phyloP scores from a whole-genome alignment of 2,329 filamentous ascomycete species.

The Metarhizium robertsii region DNA sequence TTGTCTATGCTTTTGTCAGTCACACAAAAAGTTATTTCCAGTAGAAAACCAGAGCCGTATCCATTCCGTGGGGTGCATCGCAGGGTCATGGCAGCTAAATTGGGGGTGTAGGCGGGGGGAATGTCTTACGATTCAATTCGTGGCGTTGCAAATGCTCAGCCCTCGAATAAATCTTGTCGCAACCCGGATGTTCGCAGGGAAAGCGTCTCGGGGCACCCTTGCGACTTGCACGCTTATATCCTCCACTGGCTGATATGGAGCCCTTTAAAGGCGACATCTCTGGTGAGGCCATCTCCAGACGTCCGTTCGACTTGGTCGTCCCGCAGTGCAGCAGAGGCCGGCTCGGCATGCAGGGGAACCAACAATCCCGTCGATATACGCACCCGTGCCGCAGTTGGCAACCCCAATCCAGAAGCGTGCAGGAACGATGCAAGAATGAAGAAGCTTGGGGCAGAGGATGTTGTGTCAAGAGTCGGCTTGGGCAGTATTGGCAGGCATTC shows the following conservation, averaged over 20 bases:
- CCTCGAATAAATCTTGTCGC: conserved; percentile 71
- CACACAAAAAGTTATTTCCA: too few species aligned
- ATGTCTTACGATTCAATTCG: conserved; percentile 65
- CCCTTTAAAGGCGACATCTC: conserved; percentile 6
- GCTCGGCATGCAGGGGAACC: background rate
- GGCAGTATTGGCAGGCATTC: background rate
- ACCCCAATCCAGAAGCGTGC: background rate
- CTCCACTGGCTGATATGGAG: conserved; percentile 6
- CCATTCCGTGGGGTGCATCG: background rate
- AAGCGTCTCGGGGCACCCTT: conserved; percentile 44
- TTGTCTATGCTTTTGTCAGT: conserved; percentile 43
- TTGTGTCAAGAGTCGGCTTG: background rate
- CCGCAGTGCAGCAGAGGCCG: background rate
- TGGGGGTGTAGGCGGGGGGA: conserved; percentile 1
- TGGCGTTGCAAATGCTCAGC: conserved; percentile 76
- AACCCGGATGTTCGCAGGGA: conserved; percentile 58
- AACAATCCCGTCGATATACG: background rate
- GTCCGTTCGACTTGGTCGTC: background rate
- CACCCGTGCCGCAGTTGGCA: background rate
- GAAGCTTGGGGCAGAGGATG: conserved; percentile 1
- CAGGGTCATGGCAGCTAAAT: conserved; percentile 8
- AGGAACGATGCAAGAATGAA: background rate
- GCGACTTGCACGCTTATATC: conserved; percentile 42
- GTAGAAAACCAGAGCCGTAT: background rate
- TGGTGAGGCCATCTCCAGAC: conserved; percentile 14